Evolutionary conservation across 1,284 basidiomycete genomes (phyloP).

Genomic region (Porodaedalea pini): DNA sequence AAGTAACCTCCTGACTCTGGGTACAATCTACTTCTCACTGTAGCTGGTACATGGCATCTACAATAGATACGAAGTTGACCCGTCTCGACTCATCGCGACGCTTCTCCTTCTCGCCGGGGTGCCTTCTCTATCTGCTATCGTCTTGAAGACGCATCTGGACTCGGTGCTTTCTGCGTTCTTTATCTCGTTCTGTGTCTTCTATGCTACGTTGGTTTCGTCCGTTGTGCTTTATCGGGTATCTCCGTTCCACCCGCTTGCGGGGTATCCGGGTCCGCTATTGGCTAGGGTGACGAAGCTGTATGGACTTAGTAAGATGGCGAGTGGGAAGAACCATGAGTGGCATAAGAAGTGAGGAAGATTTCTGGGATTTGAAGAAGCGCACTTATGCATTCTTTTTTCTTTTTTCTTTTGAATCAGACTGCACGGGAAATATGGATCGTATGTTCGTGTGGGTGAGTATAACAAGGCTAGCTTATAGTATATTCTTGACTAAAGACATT

Average conservation of each 20-base stretch:
- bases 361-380: background rate
- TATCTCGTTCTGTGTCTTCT: slow-evolving; percentile 5
- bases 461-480: background rate
- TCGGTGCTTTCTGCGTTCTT: background rate
- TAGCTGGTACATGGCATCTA: slow-evolving; percentile 14
- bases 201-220: slow-evolving; percentile 7
- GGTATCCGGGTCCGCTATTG: slow-evolving; percentile 25
- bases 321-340: slow-evolving; percentile 23
- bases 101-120: slow-evolving; percentile 4
- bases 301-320: slow-evolving; percentile 12
- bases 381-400: background rate
- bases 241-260: slow-evolving; percentile 26
- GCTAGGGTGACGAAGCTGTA: slow-evolving; percentile 24
- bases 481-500: background rate
- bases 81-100: background rate
- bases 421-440: slow-evolving; percentile 22
- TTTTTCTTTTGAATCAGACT: background rate
- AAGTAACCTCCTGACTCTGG: background rate
- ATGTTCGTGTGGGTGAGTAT: slow-evolving; percentile 24
- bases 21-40: background rate
- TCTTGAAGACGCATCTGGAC: background rate
- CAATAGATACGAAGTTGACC: slow-evolving; percentile 11
- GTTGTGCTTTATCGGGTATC: slow-evolving; percentile 25
- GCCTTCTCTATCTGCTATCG: background rate
- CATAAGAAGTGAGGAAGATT: background rate